A percentile compares a stretch with the other conserved stretches of the same genome.
phyloP scores from a whole-genome alignment of 179 eudicot species.

The Drosera spatulata region DNA sequence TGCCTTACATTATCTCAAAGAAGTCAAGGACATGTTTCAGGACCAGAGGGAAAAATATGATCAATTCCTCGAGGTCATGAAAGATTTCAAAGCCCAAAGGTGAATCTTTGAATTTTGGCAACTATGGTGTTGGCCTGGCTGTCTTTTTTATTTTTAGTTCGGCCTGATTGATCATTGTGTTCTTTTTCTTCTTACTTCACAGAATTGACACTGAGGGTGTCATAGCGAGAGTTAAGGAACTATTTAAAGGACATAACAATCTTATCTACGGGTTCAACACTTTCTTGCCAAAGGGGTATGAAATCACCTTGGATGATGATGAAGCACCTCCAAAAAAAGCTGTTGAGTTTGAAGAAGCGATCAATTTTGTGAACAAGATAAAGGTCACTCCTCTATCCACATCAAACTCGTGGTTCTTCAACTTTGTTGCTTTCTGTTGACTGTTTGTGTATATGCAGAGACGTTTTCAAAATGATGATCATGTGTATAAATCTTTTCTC shows the following conservation, averaged over 20 bases:
- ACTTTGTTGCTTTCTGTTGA: conserved; percentile 6
- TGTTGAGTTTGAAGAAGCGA: conserved; percentile 95
- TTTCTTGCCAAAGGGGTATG: conserved; percentile 95
- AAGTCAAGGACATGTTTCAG: conserved; percentile 92
- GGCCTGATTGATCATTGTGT: neutral
- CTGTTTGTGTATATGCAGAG: conserved; percentile 34
- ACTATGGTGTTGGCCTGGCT: neutral
- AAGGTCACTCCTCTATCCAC: conserved; percentile 41
- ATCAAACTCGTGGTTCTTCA: neutral
- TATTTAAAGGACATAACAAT: conserved; percentile 87
- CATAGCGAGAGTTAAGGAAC: conserved; percentile 82
- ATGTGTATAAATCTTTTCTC: conserved; percentile 85
- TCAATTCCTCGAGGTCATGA: conserved; percentile 93
- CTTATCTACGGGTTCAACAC: conserved; percentile 88
- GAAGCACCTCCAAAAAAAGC: conserved; percentile 70
- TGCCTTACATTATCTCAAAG: conserved; percentile 80
- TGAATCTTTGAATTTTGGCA: conserved; percentile 13
- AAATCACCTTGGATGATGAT: conserved; percentile 73
- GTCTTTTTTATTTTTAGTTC: neutral
- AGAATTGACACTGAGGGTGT: conserved; percentile 95
- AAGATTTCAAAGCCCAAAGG: conserved; percentile 96
- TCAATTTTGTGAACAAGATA: conserved; percentile 90
- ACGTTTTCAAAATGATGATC: conserved; percentile 85
- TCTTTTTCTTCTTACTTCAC: conserved; percentile 16
- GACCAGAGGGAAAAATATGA: conserved; percentile 88